Conservation (phyloP, 495 filamentous ascomycete species). For the Hypomontagnella monticulosa region DNA sequence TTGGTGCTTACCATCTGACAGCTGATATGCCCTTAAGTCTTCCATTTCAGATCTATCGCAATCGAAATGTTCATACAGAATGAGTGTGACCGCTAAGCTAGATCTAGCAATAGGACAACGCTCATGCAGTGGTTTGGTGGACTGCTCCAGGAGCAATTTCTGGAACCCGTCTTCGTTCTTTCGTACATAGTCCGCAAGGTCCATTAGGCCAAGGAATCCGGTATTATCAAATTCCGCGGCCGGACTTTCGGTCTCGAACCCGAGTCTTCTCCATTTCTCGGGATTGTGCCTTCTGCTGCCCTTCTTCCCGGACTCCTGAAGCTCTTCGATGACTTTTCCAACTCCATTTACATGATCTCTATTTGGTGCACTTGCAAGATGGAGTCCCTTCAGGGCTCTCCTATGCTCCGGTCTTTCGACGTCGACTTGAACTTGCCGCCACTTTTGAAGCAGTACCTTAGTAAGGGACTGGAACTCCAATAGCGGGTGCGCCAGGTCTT, state of each 20-base stretch:
- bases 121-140: conserved; percentile 71
- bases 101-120: conserved; percentile 90
- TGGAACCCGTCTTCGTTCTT: conserved; percentile 93
- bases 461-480: conserved; percentile 94
- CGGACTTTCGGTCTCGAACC: conserved; percentile 91
- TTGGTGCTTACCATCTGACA: conserved; percentile 80
- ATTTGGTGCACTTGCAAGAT: conserved; percentile 82
- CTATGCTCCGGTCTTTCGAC: conserved; percentile 89
- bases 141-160: conserved; percentile 90
- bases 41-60: conserved; percentile 87
- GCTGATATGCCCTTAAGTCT: conserved; percentile 78
- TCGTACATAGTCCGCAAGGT: conserved; percentile 90
- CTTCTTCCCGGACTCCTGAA: conserved; percentile 53
- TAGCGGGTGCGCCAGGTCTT: conserved; percentile 91
- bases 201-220: conserved; percentile 97
- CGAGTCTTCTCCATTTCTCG: conserved; percentile 92
- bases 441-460: conserved; percentile 89
- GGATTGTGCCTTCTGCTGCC: conserved; percentile 78
- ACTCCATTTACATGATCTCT: conserved; percentile 52
- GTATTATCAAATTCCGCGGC: conserved; percentile 83
- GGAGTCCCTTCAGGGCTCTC: conserved; percentile 82
- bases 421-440: conserved; percentile 86
- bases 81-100: conserved; percentile 85
- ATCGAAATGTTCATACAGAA: conserved; percentile 95
- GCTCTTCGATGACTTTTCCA: conserved; percentile 41